A percentile compares a stretch with the other conserved stretches of the same genome.
These are phyloP conservation scores for Nothopassalora personata DNA, from an alignment of 2,329 filamentous ascomycete genomes.

Conservation along the genomic window DNA sequence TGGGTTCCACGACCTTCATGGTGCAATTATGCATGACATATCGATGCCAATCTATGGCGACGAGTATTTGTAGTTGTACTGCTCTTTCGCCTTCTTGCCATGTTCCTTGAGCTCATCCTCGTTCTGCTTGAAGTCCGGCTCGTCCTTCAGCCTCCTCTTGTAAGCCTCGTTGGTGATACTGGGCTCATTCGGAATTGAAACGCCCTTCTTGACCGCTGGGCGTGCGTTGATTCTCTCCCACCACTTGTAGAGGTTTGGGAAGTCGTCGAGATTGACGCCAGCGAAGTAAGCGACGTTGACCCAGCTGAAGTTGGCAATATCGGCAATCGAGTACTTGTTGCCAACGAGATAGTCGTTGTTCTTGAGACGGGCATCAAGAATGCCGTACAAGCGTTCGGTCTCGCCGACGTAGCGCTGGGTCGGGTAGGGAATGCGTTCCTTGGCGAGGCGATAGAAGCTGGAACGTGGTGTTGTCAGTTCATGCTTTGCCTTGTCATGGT, in stretches of 20 bases:
- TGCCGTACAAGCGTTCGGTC: slow-evolving; percentile 43
- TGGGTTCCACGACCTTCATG: too few relatives aligned
- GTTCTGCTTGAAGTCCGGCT: slow-evolving; percentile 46
- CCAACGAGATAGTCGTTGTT: slow-evolving; percentile 42
- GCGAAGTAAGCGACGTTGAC: slow-evolving; percentile 38
- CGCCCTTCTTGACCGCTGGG: slow-evolving; percentile 39
- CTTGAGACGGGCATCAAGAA: slow-evolving; percentile 41
- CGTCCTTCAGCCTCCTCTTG: slow-evolving; percentile 40
- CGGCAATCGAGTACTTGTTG: slow-evolving; percentile 43
- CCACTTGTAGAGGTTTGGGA: slow-evolving; percentile 43
- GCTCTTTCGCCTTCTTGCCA: slow-evolving; percentile 40
- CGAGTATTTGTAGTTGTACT: slow-evolving; percentile 44
- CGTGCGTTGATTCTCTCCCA: slow-evolving; percentile 39
- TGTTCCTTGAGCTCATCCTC: slow-evolving; percentile 37
- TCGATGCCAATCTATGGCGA: slow-evolving; percentile 9
- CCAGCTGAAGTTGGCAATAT: slow-evolving; percentile 45
- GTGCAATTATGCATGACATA: not conserved
- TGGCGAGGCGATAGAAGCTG: slow-evolving; percentile 38
- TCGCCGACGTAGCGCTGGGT: slow-evolving; percentile 45
- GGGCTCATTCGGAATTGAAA: slow-evolving; percentile 35
- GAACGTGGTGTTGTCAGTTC: not conserved
- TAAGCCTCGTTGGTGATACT: slow-evolving; percentile 40
- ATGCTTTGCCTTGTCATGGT: not conserved
- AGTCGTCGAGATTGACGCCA: slow-evolving; percentile 39
- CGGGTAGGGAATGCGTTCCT: slow-evolving; percentile 41